phyloP scores from a whole-genome alignment of 345 rosid genomes.

The Toxicodendron radicans region DNA sequence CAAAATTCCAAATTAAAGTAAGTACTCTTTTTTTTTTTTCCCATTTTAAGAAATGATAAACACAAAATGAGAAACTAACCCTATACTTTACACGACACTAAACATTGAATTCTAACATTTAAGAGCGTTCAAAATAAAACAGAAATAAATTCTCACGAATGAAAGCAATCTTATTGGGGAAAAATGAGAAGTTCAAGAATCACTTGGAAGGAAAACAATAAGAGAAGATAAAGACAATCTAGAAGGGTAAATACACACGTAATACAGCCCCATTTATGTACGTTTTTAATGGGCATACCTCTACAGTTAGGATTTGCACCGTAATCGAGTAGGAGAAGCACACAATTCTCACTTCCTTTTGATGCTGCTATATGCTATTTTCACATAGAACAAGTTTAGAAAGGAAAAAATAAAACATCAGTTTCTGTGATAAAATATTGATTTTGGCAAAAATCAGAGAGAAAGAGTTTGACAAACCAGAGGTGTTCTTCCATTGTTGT shows the following conservation, averaged over 20 bases:
- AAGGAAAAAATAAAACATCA: neutral
- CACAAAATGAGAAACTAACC: neutral
- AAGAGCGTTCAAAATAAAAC: too few species aligned
- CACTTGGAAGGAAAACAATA: neutral
- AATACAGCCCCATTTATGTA: neutral
- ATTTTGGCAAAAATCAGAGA: neutral
- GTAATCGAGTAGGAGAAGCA: slow-evolving; percentile 63
- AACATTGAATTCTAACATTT: too few species aligned
- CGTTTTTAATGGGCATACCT: slow-evolving; percentile 43
- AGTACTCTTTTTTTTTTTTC: neutral
- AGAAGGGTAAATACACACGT: neutral
- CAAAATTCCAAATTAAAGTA: neutral
- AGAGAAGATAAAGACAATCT: neutral
- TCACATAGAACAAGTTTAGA: neutral
- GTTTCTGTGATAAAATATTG: neutral
- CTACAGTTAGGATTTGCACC: slow-evolving; percentile 64
- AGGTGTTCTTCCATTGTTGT: slow-evolving; percentile 71
- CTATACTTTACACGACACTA: too few species aligned
- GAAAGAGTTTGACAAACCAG: slow-evolving; percentile 47
- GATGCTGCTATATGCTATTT: slow-evolving; percentile 84
- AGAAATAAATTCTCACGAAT: too few species aligned
- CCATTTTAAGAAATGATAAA: neutral
- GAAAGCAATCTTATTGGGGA: too few species aligned
- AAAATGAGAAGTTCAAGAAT: neutral
- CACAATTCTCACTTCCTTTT: slow-evolving; percentile 73